These are phyloP conservation scores for Starmerella bombicola DNA, from an alignment of 805 yeast species.

Conservation along the genomic window DNA sequence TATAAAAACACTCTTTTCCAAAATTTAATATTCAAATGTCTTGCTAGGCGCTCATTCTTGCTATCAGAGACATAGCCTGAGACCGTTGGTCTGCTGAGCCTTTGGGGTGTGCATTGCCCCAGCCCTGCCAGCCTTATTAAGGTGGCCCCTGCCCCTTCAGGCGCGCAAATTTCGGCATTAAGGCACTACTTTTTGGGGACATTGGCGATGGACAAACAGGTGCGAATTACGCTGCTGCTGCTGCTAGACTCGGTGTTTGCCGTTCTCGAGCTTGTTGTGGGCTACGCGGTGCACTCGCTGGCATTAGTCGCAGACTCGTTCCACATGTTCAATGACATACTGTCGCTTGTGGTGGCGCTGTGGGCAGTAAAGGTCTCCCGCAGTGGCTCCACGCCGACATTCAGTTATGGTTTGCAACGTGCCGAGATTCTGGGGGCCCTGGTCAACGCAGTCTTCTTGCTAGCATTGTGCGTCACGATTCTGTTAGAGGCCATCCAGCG, in stretches of 20 bases:
- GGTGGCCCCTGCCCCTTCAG: too few relatives aligned
- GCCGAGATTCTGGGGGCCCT: slow-evolving; percentile 95
- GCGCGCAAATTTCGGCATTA: too few relatives aligned
- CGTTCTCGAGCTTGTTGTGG: slow-evolving; percentile 64
- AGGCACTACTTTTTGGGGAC: too few relatives aligned
- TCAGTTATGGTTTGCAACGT: slow-evolving; percentile 96
- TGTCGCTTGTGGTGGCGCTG: slow-evolving; percentile 75
- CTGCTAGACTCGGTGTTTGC: slow-evolving; percentile 71
- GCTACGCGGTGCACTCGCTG: slow-evolving; percentile 79
- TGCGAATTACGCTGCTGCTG: slow-evolving; percentile 61
- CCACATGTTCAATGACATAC: slow-evolving; percentile 93
- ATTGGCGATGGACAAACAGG: slow-evolving; percentile 37
- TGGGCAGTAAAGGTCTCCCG: slow-evolving; percentile 95
- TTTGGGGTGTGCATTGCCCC: too few relatives aligned
- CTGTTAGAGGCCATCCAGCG: slow-evolving; percentile 88
- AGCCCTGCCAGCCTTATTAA: too few relatives aligned
- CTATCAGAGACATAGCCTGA: too few relatives aligned
- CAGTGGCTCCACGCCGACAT: slow-evolving; percentile 69
- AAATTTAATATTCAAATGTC: too few relatives aligned
- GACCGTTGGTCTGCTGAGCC: too few relatives aligned
- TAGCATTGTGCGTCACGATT: slow-evolving; percentile 86
- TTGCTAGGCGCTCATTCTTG: too few relatives aligned
- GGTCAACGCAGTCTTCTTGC: slow-evolving; percentile 79
- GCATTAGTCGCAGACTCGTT: slow-evolving; percentile 94
- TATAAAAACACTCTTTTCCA: too few relatives aligned